Evolutionary conservation across 1,139 yeast species (phyloP).

Genomic region (Saccharomyces hybrid): DNA sequence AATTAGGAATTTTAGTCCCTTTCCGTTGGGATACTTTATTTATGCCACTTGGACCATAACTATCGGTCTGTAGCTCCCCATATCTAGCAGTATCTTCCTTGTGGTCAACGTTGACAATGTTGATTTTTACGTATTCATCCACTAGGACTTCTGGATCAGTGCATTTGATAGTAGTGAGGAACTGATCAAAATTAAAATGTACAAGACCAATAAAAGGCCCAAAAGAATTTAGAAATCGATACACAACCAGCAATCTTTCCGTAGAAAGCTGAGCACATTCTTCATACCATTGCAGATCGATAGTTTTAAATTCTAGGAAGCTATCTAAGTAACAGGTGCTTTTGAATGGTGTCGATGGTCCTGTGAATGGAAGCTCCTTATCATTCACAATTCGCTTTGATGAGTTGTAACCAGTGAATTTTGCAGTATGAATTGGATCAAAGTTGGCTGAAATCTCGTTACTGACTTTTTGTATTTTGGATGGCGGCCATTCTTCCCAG

Average conservation of each 20-base stretch:
- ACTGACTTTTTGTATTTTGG: not conserved
- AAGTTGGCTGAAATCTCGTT: not conserved
- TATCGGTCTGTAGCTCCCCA: not conserved
- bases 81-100: conserved; percentile 34
- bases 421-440: not conserved
- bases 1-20: not conserved
- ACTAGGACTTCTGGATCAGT: conserved; percentile 24
- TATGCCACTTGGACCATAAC: not conserved
- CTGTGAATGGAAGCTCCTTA: not conserved
- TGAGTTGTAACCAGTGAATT: not conserved
- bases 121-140: conserved; percentile 27
- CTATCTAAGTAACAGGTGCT: not conserved
- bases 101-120: conserved; percentile 18
- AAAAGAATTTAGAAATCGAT: conserved; percentile 28
- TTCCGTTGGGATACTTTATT: not conserved
- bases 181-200: conserved; percentile 26
- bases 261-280: conserved; percentile 3
- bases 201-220: conserved; percentile 20
- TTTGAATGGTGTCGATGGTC: not conserved
- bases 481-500: not conserved
- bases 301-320: not conserved
- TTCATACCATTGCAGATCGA: not conserved
- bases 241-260: conserved; percentile 7
- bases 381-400: not conserved
- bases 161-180: conserved; percentile 25